Evolutionary conservation across 495 filamentous ascomycete genomes (phyloP).

Genomic region (Lindgomyces ingoldianus): DNA sequence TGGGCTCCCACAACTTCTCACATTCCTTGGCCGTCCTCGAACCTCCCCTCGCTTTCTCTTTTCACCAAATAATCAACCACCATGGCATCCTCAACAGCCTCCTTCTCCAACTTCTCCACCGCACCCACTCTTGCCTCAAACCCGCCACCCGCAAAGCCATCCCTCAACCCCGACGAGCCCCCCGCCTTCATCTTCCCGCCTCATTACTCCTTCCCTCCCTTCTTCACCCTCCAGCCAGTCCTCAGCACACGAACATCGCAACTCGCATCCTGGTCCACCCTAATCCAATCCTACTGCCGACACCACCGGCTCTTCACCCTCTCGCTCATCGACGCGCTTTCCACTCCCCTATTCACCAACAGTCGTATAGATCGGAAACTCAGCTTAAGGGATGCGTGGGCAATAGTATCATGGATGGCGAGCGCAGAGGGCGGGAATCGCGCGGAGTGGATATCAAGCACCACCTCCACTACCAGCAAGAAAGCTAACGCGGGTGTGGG

Average conservation of each 20-base stretch:
- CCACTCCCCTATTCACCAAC: slow-evolving; percentile 63
- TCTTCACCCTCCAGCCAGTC: slow-evolving; percentile 82
- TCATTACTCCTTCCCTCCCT: slow-evolving; percentile 66
- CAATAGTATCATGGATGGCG: slow-evolving; percentile 73
- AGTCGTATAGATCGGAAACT: slow-evolving; percentile 56
- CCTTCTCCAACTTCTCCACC: background rate
- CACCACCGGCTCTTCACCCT: slow-evolving; percentile 73
- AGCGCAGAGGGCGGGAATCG: slow-evolving; percentile 61
- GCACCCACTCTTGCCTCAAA: background rate
- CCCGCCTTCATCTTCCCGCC: slow-evolving; percentile 40
- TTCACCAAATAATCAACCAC: background rate
- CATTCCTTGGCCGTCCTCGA: background rate
- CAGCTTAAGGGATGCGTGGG: slow-evolving; percentile 60
- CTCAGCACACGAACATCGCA: slow-evolving; percentile 72
- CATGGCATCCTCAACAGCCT: background rate
- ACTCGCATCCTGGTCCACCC: slow-evolving; percentile 77
- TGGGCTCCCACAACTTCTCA: background rate
- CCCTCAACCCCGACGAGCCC: background rate
- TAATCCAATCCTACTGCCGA: slow-evolving; percentile 82
- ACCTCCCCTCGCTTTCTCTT: background rate
- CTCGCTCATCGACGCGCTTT: slow-evolving; percentile 61
- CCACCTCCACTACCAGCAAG: background rate
- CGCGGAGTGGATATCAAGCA: slow-evolving; percentile 63
- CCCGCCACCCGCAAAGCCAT: background rate
- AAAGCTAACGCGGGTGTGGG: slow-evolving; percentile 28